A percentile compares a stretch with the other conserved stretches of the same genome.
These are phyloP conservation scores for Leccinum variicolor DNA, from an alignment of 768 basidiomycete genomes.

Conservation along the genomic window DNA sequence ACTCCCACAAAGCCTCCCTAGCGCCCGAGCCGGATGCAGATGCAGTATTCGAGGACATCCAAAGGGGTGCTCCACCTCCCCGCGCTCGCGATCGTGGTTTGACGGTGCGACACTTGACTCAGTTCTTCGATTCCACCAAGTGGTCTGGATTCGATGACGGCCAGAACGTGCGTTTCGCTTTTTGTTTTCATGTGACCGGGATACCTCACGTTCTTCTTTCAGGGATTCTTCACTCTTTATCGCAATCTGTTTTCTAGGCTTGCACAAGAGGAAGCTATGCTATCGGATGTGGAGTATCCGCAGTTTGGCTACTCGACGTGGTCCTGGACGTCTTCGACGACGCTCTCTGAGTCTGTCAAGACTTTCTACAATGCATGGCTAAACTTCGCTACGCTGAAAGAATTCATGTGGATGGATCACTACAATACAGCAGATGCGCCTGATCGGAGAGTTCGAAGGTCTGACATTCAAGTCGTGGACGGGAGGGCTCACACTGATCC, in stretches of 20 bases:
- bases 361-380: slow-evolving; percentile 85
- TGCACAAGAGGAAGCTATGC: slow-evolving; percentile 65
- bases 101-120: slow-evolving; percentile 73
- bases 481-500: neutral
- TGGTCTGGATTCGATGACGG: slow-evolving; percentile 67
- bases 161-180: slow-evolving; percentile 45
- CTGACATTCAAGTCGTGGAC: slow-evolving; percentile 8
- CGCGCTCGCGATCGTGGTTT: slow-evolving; percentile 67
- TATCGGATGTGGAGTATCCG: slow-evolving; percentile 57
- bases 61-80: slow-evolving; percentile 58
- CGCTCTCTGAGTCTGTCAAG: slow-evolving; percentile 50
- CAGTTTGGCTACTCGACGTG: slow-evolving; percentile 80
- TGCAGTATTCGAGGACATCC: slow-evolving; percentile 81
- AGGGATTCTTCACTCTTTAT: slow-evolving; percentile 93
- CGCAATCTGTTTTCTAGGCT: slow-evolving; percentile 83
- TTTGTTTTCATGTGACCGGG: neutral
- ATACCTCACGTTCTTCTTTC: neutral
- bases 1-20: slow-evolving; percentile 82
- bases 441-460: slow-evolving; percentile 82
- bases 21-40: slow-evolving; percentile 81
- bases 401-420: slow-evolving; percentile 83
- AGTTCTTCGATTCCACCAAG: slow-evolving; percentile 75
- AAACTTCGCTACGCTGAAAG: slow-evolving; percentile 83
- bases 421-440: slow-evolving; percentile 85
- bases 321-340: slow-evolving; percentile 57